Evolutionary conservation across 192 early-diverging fungal genomes (phyloP), one percentile per base, ranked within the genome.

Genomic region (Coemansia erecta): DNA sequence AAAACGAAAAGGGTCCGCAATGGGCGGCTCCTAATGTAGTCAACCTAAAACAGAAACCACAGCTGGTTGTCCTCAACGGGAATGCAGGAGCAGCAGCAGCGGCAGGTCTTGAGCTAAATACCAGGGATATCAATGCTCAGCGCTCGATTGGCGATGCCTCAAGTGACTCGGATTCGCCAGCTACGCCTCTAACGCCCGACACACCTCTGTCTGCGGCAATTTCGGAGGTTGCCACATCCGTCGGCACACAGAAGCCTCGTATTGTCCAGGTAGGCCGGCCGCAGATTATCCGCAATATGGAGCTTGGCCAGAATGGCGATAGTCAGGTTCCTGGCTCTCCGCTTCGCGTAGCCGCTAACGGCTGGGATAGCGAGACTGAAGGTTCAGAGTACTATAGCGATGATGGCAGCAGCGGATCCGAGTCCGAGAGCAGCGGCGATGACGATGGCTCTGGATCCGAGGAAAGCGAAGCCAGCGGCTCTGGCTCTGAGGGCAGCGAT

Each of bases 21-120:
- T 75, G 73, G 73, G 66, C 67, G 0, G 39, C 66, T 0, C 63
- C 66, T 4, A 71, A 59, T 31, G 74, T 77, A 6, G 68, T 71
- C 23, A 67, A 77, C 17, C 35, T 77, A 24, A 66, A 66, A 26
- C 56, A 65, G 18, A 63, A 66, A 58, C 63, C 69, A 11, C 72
- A 69, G 61, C 66, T 64, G 15, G 74, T 68, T n/a, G 58, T 61
- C n/a, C 61, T 77, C 18, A 45, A 55, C 42, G 45, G 56, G 19
- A 18, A 24, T 50, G n/a, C 57, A 58, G 17, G 42, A 39, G 1
- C n/a, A n/a, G n/a, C 19, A 46, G 7, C 63, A 18, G 52, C 54
- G 5, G 22, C 53, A 3, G 39, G 44, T 0, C 46, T 74, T 23
- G 62, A 52, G 9, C 50, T 64, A 8, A 52, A 55, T 28, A 60